Evolutionary conservation across 345 rosid species (phyloP), one percentile per base, ranked within the genome.

Genomic region (Cardamine chenopodiifolia): DNA sequence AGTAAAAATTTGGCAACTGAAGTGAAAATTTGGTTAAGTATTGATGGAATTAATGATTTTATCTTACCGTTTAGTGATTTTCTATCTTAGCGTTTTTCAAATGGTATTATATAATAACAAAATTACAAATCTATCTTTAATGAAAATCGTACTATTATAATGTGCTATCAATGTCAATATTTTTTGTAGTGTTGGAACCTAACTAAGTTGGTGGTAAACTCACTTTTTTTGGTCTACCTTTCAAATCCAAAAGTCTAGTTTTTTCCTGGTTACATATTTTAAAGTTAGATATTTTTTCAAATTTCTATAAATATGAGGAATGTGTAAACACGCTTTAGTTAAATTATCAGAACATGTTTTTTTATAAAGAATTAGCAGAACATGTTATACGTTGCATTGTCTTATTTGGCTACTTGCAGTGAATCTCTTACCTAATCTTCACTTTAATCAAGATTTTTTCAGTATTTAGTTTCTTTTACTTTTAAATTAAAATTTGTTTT

Each of bases 391-490:
- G 26, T 54, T 70, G 39, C 59, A 52, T 44, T 54, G 57, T 62
- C 65, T 54, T 76, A 59, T 68, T 62, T 20, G 56, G 40, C 50
- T 53, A 53, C 56, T 31, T 61, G 64, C 2, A 50, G 64, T 61
- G 79, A 31, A 62, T 68, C 64, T 68, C 74, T 22, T 69, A 62
- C 79, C 79, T 69, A 76, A 76, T 32, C 65, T 62, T 17, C 31
- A 62, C 75, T 61, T 53, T 69, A 69, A 32, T 44, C 14, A 69
- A 76, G 59, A 69, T 76, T 60, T 68, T 52, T 50, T 42, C 57
- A 61, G 52, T 52, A 68, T 75, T 68, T 52, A 39, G 60, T 68
- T 52, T 50, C 31, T 52, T 60, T 68, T 61, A 52, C 4, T 68
- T 74, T 68, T 31, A 39, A 8, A 10, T 15, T 49, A 10, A 18